phyloP scores from a whole-genome alignment of 2,329 filamentous ascomycete genomes.

The Gaeumannomyces sp. region DNA sequence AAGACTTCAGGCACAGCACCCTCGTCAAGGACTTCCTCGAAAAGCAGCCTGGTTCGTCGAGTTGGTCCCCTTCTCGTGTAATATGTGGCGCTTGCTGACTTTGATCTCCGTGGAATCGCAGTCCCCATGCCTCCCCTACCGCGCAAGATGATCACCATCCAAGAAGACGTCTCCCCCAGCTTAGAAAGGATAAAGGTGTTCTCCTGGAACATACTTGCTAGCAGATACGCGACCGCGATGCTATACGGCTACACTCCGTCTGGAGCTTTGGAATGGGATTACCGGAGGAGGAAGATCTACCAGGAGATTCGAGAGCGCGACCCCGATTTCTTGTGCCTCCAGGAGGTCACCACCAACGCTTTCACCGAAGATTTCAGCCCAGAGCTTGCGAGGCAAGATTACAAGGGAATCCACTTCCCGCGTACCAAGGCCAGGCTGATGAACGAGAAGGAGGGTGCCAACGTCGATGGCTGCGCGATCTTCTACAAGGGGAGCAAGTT shows the following conservation, averaged over 20 bases:
- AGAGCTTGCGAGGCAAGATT: conserved; percentile 78
- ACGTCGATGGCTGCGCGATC: conserved; percentile 93
- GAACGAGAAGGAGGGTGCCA: conserved; percentile 78
- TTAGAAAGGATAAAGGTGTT: conserved; percentile 75
- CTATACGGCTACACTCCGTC: conserved; percentile 89
- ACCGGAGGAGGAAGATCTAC: conserved; percentile 74
- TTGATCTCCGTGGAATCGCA: conserved; percentile 27
- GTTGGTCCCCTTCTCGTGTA: background rate
- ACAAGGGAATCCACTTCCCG: conserved; percentile 91
- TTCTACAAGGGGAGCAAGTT: conserved; percentile 88
- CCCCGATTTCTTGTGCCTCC: conserved; percentile 85
- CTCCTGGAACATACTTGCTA: conserved; percentile 93
- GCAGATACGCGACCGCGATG: conserved; percentile 79
- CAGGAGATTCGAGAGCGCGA: conserved; percentile 73
- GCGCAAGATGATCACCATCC: conserved; percentile 73
- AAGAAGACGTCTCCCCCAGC: conserved; percentile 52
- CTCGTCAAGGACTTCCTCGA: conserved; percentile 80
- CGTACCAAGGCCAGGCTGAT: conserved; percentile 88
- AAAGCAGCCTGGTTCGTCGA: conserved; percentile 68
- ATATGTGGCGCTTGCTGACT: conserved; percentile 4
- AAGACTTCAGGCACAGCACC: conserved; percentile 83
- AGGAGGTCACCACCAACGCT: conserved; percentile 87
- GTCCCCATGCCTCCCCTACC: conserved; percentile 71
- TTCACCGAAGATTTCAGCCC: conserved; percentile 88
- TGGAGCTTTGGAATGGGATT: conserved; percentile 78